Evolutionary conservation across 2,329 filamentous ascomycete species (phyloP).

Genomic region (Aspergillus viridinutans): DNA sequence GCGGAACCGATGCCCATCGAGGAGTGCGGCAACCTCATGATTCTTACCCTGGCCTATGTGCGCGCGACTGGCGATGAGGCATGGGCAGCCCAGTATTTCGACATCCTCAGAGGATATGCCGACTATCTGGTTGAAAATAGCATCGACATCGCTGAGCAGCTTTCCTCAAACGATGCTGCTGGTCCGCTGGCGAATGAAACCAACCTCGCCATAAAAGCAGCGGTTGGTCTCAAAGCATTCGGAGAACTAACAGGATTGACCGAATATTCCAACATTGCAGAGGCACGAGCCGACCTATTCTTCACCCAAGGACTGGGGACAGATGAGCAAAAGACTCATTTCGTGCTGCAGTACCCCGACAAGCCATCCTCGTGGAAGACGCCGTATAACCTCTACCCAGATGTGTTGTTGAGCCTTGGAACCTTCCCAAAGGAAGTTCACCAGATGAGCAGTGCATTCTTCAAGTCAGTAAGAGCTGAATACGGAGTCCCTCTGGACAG

Average conservation of each 20-base stretch:
- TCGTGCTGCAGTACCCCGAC: conserved; percentile 38
- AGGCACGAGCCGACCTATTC: conserved; percentile 32
- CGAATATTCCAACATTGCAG: conserved; percentile 35
- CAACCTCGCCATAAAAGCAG: conserved; percentile 46
- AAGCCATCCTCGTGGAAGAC: conserved; percentile 32
- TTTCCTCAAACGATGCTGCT: conserved; percentile 43
- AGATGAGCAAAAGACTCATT: conserved; percentile 36
- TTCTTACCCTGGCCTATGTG: conserved; percentile 37
- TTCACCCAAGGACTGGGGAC: conserved; percentile 33
- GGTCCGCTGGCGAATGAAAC: conserved; percentile 43
- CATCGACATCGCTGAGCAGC: conserved; percentile 37
- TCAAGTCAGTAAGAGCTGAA: conserved; percentile 30
- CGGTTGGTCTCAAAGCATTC: conserved; percentile 45
- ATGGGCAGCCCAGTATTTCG: conserved; percentile 34
- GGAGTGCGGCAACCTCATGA: conserved; percentile 39
- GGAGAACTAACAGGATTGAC: conserved; percentile 34
- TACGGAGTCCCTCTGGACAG: conserved; percentile 40
- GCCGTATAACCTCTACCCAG: conserved; percentile 42
- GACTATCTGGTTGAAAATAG: conserved; percentile 40
- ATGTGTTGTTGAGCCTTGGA: conserved; percentile 35
- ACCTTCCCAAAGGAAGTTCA: conserved; percentile 36
- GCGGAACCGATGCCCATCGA: conserved; percentile 43
- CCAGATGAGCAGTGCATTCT: conserved; percentile 35
- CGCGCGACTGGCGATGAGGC: conserved; percentile 35
- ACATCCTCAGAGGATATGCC: conserved; percentile 36